phyloP scores from a whole-genome alignment of 2,329 filamentous ascomycete genomes.

The Ramularia collo-cygni region DNA sequence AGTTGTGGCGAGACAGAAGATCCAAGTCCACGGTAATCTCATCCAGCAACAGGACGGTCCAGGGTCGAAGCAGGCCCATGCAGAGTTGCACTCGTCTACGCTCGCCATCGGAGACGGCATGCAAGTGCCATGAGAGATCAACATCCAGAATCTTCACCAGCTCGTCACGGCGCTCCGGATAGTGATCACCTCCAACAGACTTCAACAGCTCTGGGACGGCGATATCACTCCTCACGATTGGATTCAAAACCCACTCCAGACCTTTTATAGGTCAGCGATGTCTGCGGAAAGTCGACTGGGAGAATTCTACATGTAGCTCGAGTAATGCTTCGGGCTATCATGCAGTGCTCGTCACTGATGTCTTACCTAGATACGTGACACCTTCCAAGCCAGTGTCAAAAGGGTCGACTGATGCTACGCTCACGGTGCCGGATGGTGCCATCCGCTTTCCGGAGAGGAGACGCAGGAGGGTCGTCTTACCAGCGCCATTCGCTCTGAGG shows the following conservation, averaged over 20 bases:
- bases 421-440: constrained; percentile 67
- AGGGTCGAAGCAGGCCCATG: constrained; percentile 89
- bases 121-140: constrained; percentile 88
- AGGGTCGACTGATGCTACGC: constrained; percentile 76
- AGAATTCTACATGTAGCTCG: too few relatives aligned
- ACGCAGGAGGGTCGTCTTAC: constrained; percentile 92
- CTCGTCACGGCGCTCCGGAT: constrained; percentile 75
- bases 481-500: constrained; percentile 74
- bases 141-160: constrained; percentile 84
- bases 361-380: constrained; percentile 94
- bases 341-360: too few relatives aligned
- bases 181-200: constrained; percentile 80
- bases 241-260: constrained; percentile 96
- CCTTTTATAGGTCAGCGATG: too few relatives aligned
- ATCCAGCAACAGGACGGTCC: constrained; percentile 84
- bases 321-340: too few relatives aligned
- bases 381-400: constrained; percentile 87
- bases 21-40: constrained; percentile 97
- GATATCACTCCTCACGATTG: constrained; percentile 91
- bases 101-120: constrained; percentile 90
- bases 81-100: constrained; percentile 84
- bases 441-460: constrained; percentile 93
- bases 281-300: too few relatives aligned
- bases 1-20: constrained; percentile 74
- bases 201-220: constrained; percentile 78